These are phyloP conservation scores for Nakazawaea peltata DNA, from an alignment of 805 yeast species.

Conservation along the genomic window DNA sequence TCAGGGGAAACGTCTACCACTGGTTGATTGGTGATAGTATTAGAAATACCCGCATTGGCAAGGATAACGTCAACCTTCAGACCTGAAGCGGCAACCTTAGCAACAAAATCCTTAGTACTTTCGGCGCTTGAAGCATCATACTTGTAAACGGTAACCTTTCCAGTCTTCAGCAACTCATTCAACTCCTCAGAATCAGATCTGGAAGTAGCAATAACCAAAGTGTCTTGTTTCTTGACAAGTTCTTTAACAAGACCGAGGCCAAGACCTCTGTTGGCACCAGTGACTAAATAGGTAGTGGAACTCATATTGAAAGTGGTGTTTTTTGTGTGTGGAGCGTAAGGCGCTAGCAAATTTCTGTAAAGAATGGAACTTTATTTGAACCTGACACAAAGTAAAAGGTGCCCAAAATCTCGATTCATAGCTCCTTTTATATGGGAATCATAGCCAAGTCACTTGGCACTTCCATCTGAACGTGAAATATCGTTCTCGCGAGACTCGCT, in stretches of 20 bases:
- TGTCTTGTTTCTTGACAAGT: conserved; percentile 13
- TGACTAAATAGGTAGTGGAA: conserved; percentile 22
- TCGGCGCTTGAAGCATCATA: background rate
- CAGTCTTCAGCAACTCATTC: background rate
- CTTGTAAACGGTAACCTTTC: background rate
- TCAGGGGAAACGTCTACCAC: background rate
- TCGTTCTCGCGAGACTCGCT: too few relatives aligned
- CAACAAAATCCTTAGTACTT: background rate
- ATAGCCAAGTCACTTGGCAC: too few relatives aligned
- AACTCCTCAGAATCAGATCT: background rate
- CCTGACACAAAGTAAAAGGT: too few relatives aligned
- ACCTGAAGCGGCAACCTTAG: background rate
- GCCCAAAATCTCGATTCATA: too few relatives aligned
- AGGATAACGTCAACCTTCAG: background rate
- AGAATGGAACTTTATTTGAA: too few relatives aligned
- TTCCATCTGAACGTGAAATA: too few relatives aligned
- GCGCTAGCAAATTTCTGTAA: too few relatives aligned
- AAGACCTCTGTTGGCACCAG: conserved; percentile 37
- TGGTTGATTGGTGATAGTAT: background rate
- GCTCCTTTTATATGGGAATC: too few relatives aligned
- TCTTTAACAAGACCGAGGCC: conserved; percentile 26
- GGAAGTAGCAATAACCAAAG: background rate
- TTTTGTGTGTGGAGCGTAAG: too few relatives aligned
- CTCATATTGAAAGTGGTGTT: too few relatives aligned
- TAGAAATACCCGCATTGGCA: background rate